Evolutionary conservation across 2,329 filamentous ascomycete species (phyloP).

Genomic region (Didymella exigua): DNA sequence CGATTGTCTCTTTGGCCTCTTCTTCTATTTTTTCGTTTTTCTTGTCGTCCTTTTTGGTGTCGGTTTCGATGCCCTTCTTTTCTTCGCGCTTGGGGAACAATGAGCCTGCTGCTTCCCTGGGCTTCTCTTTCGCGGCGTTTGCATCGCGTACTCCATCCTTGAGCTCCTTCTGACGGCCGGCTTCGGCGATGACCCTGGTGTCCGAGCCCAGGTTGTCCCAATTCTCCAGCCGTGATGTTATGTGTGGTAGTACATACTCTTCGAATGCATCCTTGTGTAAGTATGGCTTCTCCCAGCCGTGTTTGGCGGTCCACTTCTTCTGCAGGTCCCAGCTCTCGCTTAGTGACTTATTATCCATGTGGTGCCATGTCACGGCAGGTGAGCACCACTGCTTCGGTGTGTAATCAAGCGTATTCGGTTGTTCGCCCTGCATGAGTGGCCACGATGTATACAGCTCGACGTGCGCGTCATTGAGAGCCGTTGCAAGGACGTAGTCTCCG

Average conservation of each 20-base stretch:
- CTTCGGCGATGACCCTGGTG: conserved; percentile 24
- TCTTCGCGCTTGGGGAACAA: neutral
- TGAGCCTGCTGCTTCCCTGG: conserved; percentile 14
- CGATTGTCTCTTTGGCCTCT: conserved; percentile 4
- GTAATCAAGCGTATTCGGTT: conserved; percentile 49
- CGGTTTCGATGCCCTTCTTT: neutral
- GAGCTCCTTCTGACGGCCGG: conserved; percentile 21
- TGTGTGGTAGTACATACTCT: conserved; percentile 37
- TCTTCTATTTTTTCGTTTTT: conserved; percentile 8
- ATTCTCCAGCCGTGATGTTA: conserved; percentile 32
- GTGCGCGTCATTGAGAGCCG: conserved; percentile 42
- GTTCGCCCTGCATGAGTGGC: conserved; percentile 53
- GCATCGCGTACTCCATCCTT: conserved; percentile 13
- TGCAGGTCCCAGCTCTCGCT: conserved; percentile 41
- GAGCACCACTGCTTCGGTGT: conserved; percentile 50
- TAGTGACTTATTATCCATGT: conserved; percentile 31
- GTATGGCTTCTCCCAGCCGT: conserved; percentile 44
- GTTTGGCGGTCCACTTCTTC: conserved; percentile 38
- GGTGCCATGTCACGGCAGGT: conserved; percentile 50
- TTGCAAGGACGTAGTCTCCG: conserved; percentile 46
- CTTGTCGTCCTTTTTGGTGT: conserved; percentile 7
- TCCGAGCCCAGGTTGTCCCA: conserved; percentile 45
- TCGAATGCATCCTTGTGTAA: conserved; percentile 43
- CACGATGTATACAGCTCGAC: conserved; percentile 47
- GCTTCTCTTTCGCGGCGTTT: conserved; percentile 5